Conservation (phyloP, 768 basidiomycete species). For the Phlebiopsis flavidoalba region DNA sequence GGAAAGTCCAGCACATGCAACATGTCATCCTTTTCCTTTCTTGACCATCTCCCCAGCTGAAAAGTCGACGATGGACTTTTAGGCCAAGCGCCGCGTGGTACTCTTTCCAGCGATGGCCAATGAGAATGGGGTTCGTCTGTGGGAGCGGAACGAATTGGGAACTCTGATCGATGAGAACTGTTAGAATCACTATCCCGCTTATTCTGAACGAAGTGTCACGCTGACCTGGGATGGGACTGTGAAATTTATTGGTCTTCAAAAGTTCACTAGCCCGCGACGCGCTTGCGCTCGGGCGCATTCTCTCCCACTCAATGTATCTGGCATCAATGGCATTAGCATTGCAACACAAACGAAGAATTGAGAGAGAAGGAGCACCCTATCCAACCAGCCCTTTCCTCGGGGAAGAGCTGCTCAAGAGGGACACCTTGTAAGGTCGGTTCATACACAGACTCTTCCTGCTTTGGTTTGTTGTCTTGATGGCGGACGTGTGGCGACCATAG, state of each 20-base stretch:
- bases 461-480: neutral
- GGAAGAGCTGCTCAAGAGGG: constrained; percentile 24
- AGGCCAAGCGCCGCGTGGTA: constrained; percentile 48
- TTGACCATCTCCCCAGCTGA: constrained; percentile 49
- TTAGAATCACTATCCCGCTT: neutral
- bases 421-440: constrained; percentile 13
- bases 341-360: neutral
- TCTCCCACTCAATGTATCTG: constrained; percentile 48
- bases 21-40: constrained; percentile 45
- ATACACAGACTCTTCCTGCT: neutral
- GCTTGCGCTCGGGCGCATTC: constrained; percentile 39
- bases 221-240: constrained; percentile 34
- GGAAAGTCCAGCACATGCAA: constrained; percentile 51
- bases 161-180: constrained; percentile 29
- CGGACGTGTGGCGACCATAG: neutral
- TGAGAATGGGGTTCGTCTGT: constrained; percentile 44
- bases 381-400: constrained; percentile 36
- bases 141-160: constrained; percentile 45
- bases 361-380: constrained; percentile 26
- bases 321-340: neutral
- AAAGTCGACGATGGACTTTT: constrained; percentile 38
- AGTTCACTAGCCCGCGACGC: constrained; percentile 34
- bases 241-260: constrained; percentile 35
- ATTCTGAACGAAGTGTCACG: neutral
- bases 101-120: constrained; percentile 48